Evolutionary conservation across 2,329 filamentous ascomycete genomes (phyloP), one percentile per base, ranked within the genome.

Genomic region (Microcyclosporella mali): DNA sequence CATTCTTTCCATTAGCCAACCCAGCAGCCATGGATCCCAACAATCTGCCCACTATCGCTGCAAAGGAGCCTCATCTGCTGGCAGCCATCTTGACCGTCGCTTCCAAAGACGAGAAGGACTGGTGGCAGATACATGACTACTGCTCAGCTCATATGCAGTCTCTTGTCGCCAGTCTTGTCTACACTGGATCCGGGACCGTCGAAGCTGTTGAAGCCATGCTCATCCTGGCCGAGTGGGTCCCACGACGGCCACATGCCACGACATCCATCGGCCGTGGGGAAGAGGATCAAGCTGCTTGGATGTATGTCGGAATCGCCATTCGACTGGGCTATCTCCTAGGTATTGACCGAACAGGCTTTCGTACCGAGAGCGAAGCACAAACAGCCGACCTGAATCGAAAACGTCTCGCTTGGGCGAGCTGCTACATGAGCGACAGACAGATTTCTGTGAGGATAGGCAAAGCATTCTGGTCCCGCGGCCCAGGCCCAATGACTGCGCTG

Each of bases 201-300:
- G 60, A 60, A 38, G 59, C 60, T 12, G 59, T 63, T 3, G 60
- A 63, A 48, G 59, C 59, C 1, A 57, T 62, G 49, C 50, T 63
- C 15, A 61, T 63, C 3, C 40, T 63, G 17, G 58, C 59, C 2
- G 60, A 63, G 19, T 63, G 60, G 60, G 56, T 60, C 4, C 59
- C 60, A 4, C 47, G 58, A 29, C 40, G 52, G 19, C 52, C 57
- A n/a, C 54, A 58, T 33, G 53, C 52, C 1, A 53, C 53, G 10
- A 47, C 59, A 11, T 47, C 56, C 6, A 55, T 62, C 17, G 59
- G 59, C 1, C 50, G 56, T 42, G 60, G 59, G 16, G 60, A 62
- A 37, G 60, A 63, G 46, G 60, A 63, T 37, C 53, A 58, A 21
- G 55, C 57, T 7, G 60, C 59, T 2, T 63, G 59, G 60, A 62